Evolutionary conservation across 352 stramenopile species (phyloP).

Genomic region (Globisporangium okanoganense): DNA sequence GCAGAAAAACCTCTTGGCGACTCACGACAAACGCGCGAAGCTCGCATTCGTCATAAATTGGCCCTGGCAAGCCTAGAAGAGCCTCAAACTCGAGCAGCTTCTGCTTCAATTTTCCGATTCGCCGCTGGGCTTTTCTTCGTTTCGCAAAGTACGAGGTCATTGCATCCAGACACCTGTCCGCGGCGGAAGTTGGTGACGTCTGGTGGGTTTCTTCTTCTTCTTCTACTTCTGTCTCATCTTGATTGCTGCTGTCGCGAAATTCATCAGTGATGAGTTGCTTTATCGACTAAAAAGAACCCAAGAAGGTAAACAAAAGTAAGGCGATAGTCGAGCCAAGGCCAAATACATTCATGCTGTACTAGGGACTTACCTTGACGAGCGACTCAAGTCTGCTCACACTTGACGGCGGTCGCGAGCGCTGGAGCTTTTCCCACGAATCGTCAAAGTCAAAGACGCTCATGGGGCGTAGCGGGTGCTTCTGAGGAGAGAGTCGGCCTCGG

Average conservation of each 20-base stretch:
- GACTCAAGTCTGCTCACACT: constrained; percentile 5
- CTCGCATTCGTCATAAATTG: constrained; percentile 1
- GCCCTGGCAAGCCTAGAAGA: constrained; percentile 4
- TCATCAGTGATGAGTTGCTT: constrained; percentile 8
- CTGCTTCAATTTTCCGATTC: constrained; percentile 6
- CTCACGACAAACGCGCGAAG: constrained; percentile 24
- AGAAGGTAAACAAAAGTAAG: too few relatives aligned
- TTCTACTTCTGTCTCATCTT: constrained; percentile 4
- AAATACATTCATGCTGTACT: not conserved
- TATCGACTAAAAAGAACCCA: constrained; percentile 2
- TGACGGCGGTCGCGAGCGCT: constrained; percentile 1
- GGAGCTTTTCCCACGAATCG: constrained; percentile 11
- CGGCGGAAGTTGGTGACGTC: not conserved
- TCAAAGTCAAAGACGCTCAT: constrained; percentile 17
- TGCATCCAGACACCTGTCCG: constrained; percentile 5
- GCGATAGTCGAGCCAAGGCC: not conserved
- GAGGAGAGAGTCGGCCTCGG: not conserved
- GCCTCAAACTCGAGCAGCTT: constrained; percentile 14
- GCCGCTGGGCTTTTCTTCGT: not conserved
- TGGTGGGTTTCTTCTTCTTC: not conserved
- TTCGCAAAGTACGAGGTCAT: constrained; percentile 8
- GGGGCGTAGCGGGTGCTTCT: not conserved
- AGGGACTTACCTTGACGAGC: constrained; percentile 11
- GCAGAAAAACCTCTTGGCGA: constrained; percentile 27
- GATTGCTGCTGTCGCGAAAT: constrained; percentile 6